Conservation (phyloP, 805 yeast genomes). For the Saturnispora bothae region DNA sequence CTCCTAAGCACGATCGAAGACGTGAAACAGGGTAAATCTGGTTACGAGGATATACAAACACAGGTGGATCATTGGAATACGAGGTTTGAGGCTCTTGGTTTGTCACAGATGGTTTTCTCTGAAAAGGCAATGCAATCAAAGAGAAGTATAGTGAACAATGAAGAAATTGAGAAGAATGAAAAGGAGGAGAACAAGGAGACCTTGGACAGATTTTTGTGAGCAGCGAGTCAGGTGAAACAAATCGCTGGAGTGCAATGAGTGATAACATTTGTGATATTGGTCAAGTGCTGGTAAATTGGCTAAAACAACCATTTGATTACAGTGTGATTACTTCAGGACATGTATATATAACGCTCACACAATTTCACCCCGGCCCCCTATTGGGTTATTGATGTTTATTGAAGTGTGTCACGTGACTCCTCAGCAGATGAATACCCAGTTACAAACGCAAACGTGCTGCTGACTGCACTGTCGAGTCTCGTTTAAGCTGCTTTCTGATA, state of each 20-base stretch:
- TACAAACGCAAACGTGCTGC: too few species aligned
- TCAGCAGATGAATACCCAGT: too few species aligned
- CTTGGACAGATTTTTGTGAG: conserved; percentile 13
- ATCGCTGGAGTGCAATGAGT: too few species aligned
- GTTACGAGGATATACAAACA: conserved; percentile 29
- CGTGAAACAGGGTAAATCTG: conserved; percentile 16
- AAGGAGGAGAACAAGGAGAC: conserved; percentile 8
- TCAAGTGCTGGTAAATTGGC: too few species aligned
- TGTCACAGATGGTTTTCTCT: conserved; percentile 14
- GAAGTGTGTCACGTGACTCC: too few species aligned
- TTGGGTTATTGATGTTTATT: too few species aligned
- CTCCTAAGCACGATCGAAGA: conserved; percentile 19
- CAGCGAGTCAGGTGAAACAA: background rate
- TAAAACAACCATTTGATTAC: too few species aligned
- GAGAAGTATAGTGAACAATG: conserved; percentile 1
- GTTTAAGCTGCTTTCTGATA: too few species aligned
- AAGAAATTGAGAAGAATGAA: background rate
- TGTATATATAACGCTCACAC: too few species aligned
- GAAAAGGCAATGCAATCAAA: background rate
- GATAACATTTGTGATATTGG: too few species aligned
- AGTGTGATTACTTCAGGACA: background rate
- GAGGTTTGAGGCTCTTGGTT: conserved; percentile 26
- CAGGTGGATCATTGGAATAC: conserved; percentile 33
- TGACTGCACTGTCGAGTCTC: too few species aligned
- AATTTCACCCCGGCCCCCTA: too few species aligned